Evolutionary conservation across 441 rosid species (phyloP), one percentile per base, ranked within the genome.

Genomic region (Bruguiera hainesii): DNA sequence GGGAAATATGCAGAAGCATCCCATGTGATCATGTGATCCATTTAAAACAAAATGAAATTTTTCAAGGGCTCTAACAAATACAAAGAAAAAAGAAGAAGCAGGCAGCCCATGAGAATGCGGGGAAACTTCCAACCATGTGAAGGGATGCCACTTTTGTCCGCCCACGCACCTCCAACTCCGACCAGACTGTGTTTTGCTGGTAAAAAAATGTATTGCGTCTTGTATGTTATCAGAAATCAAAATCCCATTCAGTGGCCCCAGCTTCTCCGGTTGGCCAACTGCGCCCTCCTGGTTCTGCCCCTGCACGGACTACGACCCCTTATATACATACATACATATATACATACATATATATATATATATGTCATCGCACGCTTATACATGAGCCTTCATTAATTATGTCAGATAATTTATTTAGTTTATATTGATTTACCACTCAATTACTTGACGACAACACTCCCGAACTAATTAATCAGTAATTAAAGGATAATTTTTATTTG

Each of bases 91-190:
- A 23, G 15, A 53, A 23, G 58, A 23, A 23, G 30, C 58, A 55
- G 58, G 58, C 29, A 55, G 58, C 58, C 30, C 58, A 23, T 55
- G 16, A 6, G 58, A 10, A 5, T 1, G 58, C 7, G 30, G 11
- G 58, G 58, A 55, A 55, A 23, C 58, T 15, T 18, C 58, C 58
- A 23, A 3, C 58, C 58, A 55, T 23, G 58, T 55, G 58, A 10
- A 55, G 18, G 28, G 21, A 55, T 26, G 58, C 30, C 23, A 29
- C 58, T 23, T 55, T 55, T 55, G 58, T 55, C 58, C 18, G 58
- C 25, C 58, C 58, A 55, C 23, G 30, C 7, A 55, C 58, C 16
- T 55, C 58, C 29, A 55, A 23, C 58, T 55, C 30, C 58, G 16
- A 55, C 58, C 30, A 55, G 30, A n/a, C 23, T 23, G 58, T 55